These are phyloP conservation scores for Botryotinia convoluta DNA, from an alignment of 2,329 filamentous ascomycete species.

Conservation along the genomic window DNA sequence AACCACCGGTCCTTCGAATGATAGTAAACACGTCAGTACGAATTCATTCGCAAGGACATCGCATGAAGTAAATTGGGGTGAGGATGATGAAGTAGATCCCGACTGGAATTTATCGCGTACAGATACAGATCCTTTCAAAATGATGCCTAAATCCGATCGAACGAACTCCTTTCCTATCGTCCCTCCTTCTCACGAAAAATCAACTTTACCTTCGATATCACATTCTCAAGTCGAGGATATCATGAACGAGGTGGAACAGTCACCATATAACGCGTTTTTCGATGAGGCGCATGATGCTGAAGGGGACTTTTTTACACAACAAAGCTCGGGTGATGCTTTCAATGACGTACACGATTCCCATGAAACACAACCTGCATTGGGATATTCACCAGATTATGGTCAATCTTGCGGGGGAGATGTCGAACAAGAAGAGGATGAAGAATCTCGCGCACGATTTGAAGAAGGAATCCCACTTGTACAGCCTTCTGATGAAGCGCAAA, in stretches of 20 bases:
- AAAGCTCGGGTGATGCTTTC: slow-evolving; percentile 35
- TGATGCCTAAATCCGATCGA: slow-evolving; percentile 55
- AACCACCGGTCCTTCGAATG: slow-evolving; percentile 34
- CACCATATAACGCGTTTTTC: slow-evolving; percentile 31
- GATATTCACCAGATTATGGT: slow-evolving; percentile 23
- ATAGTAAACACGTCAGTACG: slow-evolving; percentile 56
- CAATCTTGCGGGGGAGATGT: slow-evolving; percentile 32
- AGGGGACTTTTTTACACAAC: slow-evolving; percentile 47
- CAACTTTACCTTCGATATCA: slow-evolving; percentile 41
- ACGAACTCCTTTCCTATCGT: slow-evolving; percentile 64
- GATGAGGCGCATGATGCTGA: slow-evolving; percentile 45
- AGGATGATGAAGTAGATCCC: slow-evolving; percentile 51
- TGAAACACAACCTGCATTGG: slow-evolving; percentile 1
- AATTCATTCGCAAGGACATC: slow-evolving; percentile 64
- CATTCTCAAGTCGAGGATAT: slow-evolving; percentile 54
- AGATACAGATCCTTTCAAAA: slow-evolving; percentile 57
- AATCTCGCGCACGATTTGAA: slow-evolving; percentile 57
- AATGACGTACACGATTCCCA: slow-evolving; percentile 13
- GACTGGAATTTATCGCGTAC: slow-evolving; percentile 55
- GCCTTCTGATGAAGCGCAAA: slow-evolving; percentile 27
- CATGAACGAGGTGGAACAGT: slow-evolving; percentile 50
- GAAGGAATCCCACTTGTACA: slow-evolving; percentile 66
- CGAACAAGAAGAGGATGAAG: slow-evolving; percentile 44
- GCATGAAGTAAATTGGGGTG: slow-evolving; percentile 58
- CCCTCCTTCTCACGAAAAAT: slow-evolving; percentile 43